Evolutionary conservation across 2,329 filamentous ascomycete species (phyloP).

Genomic region (Teratosphaeriaceae sp.): DNA sequence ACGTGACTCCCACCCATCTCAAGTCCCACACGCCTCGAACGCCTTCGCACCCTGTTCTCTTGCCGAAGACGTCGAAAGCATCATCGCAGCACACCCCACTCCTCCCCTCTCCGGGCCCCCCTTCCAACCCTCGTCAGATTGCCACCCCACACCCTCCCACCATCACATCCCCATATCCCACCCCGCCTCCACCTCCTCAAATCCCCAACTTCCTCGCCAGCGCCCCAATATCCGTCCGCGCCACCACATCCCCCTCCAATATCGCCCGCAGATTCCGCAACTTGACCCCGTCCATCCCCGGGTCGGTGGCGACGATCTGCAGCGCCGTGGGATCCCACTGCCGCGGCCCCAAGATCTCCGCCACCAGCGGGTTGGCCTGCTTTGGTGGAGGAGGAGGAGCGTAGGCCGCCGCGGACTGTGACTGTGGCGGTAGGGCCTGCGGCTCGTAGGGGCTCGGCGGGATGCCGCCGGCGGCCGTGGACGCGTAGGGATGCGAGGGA

Average conservation of each 20-base stretch:
- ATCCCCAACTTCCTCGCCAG: conserved; percentile 21
- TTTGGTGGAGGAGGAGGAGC: conserved; percentile 4
- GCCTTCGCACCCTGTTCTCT: too few species aligned
- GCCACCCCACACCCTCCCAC: too few species aligned
- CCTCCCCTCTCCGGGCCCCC: too few species aligned
- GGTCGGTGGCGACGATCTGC: conserved; percentile 31
- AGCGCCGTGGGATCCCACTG: conserved; percentile 37
- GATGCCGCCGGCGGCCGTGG: conserved; percentile 17
- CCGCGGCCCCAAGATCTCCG: conserved; percentile 37
- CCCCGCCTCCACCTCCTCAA: too few species aligned
- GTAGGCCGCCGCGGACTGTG: conserved; percentile 12
- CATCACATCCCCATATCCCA: too few species aligned
- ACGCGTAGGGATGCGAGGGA: conserved; percentile 16
- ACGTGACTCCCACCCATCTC: too few species aligned
- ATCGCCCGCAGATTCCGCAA: conserved; percentile 67
- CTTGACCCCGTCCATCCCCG: conserved; percentile 45
- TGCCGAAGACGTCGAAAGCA: too few species aligned
- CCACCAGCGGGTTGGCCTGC: conserved; percentile 31
- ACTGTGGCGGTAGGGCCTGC: conserved; percentile 18
- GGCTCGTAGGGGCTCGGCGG: conserved; percentile 34
- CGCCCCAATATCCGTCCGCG: conserved; percentile 51
- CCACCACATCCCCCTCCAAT: conserved; percentile 57
- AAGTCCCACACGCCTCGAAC: too few species aligned
- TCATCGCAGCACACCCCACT: too few species aligned
- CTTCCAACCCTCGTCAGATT: too few species aligned